Base-by-base conservation (phyloP, 2,329 filamentous ascomycete species). In the Phyllosticta citriasiana region DNA sequence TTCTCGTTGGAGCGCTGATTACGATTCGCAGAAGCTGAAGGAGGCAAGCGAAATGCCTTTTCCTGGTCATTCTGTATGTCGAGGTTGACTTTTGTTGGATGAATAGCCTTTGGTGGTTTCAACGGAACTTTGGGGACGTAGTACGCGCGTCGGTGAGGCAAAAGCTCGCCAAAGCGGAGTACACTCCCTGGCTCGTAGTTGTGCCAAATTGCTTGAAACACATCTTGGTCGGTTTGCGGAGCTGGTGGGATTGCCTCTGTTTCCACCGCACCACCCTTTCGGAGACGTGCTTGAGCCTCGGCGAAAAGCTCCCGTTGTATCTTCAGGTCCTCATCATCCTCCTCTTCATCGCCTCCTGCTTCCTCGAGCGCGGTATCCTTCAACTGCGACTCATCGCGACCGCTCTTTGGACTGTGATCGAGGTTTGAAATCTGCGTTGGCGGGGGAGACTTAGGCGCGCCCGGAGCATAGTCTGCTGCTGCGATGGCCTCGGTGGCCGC, bases 11-110 rank as follows among this genome's bases (percentile, higher is more conserved):
- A 77, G 7, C 77, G 73, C 10, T 74, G 72, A 66, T 83, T 81
- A 50, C 78, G 77, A 16, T 72, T 66, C 25, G 65, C 63, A 0
- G 82, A 79, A 26, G 84, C 81, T 0, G 86, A 86, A 0, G 84
- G 81, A n/a, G 71, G 70, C 33, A 93, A 84, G 61, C 86, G 85
- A 72, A 97, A 99, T 26, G 83, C 80, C 67, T 91, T 91, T 72
- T 96, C 90, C 66, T 96, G 89, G 67, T 97, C 94, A 55, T 84
- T 82, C 2, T 89, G 88, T 35, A 97, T 78, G 64, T 99, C 94
- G 14, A 99, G 80, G 64, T 85, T 91, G 61, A 96, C 81, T 74
- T 99, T 99, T 22, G 88, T 92, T 0, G 91, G 91, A 4, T 91
- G 82, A 3, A 97, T 80, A 16, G 89, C 81, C 73, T 92, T 94